These are phyloP conservation scores for Delitschia confertaspora DNA, from an alignment of 495 filamentous ascomycete genomes.

Conservation along the genomic window DNA sequence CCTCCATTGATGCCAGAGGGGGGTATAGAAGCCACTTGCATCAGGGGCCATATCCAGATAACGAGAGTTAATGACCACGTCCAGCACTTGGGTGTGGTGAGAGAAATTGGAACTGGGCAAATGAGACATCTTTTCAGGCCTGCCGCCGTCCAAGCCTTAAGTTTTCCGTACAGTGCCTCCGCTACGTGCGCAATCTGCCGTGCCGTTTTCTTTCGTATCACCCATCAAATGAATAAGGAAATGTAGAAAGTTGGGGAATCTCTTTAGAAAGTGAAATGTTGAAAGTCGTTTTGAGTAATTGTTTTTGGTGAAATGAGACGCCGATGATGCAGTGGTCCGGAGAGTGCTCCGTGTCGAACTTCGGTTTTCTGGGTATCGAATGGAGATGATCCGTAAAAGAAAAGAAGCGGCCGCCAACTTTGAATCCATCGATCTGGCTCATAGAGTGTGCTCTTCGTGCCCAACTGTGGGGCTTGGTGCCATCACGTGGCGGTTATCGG, in stretches of 20 bases:
- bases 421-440: not conserved
- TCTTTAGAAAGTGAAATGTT: not conserved
- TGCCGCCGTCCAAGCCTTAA: not conserved
- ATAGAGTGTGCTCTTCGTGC: constrained; percentile 1
- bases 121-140: not conserved
- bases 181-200: not conserved
- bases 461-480: not conserved
- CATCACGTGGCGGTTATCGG: constrained; percentile 17
- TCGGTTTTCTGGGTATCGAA: too few relatives aligned
- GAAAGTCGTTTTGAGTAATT: not conserved
- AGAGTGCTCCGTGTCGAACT: not conserved
- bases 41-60: not conserved
- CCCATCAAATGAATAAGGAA: not conserved
- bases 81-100: constrained; percentile 24
- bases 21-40: not conserved
- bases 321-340: constrained; percentile 11
- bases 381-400: not conserved
- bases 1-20: not conserved
- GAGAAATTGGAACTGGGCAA: constrained; percentile 4
- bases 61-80: constrained; percentile 14
- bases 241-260: not conserved
- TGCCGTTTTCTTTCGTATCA: not conserved
- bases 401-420: not conserved
- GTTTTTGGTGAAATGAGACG: constrained; percentile 13
- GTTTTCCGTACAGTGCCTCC: not conserved